Evolutionary conservation across 2,329 filamentous ascomycete species (phyloP), one percentile per base, ranked within the genome.

Genomic region (Alternaria triticina): DNA sequence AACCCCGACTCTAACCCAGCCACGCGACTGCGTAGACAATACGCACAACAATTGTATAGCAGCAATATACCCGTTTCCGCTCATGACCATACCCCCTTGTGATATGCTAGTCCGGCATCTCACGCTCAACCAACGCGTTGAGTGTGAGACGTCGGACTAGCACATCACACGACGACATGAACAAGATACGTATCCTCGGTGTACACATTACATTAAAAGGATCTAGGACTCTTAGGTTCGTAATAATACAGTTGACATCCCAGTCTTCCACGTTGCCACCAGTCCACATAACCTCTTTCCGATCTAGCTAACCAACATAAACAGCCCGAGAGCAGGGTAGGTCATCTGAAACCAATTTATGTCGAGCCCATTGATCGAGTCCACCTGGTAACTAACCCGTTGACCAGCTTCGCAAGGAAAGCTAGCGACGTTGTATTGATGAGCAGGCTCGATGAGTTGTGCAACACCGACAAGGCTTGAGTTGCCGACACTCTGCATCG

Each of bases 311-410:
- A 54, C 46, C n/a, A 67, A 54, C 57, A 76, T 61, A 30, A 76
- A 77, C 33, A 77, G 54, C 6, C 74, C 71, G 9, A 73, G 30
- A 3, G 70, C 62, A 22, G 71, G 74, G 6, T 47, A 57, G 0
- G 59, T 68, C 67, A 71, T 70, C 64, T 77, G 74, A 25, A 76
- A 77, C 59, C 70, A 78, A 45, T 71, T 60, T 62, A 76, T 65
- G 17, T 69, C 56, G 43, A 77, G 52, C 5, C 71, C 71, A 17
- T 61, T 61, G n/a, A 62, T 13, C 12, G 74, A 70, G 52, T 75
- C 68, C 7, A 73, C 60, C 46, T 65, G 62, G 64, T 74, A 75
- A 5, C 68, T 65, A n/a, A 76, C 64, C 40, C 52, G 64, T 36
- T 71, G 58, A 9, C 73, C 74, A 7, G 69, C 69, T n/a, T 66